Evolutionary conservation across 768 basidiomycete genomes (phyloP).

Genomic region (Lanmaoa pseudosensibilis): DNA sequence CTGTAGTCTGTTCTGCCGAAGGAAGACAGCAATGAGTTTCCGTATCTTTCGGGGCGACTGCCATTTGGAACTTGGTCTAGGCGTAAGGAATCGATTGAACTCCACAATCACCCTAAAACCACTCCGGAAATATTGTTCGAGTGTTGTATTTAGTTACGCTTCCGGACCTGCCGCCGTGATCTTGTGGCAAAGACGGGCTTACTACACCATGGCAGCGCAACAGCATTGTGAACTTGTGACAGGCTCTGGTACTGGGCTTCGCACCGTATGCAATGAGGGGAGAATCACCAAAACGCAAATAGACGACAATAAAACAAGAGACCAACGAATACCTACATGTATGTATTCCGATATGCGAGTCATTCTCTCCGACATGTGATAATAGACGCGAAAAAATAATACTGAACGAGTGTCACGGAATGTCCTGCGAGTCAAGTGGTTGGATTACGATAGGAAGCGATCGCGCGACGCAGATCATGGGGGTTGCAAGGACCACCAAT

Average conservation of each 20-base stretch:
- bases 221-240: not conserved
- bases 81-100: not conserved
- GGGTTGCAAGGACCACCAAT: not conserved
- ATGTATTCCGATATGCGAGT: not conserved
- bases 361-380: not conserved
- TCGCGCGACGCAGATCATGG: not conserved
- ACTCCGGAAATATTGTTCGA: not conserved
- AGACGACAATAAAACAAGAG: not conserved
- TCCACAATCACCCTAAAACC: not conserved
- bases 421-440: not conserved
- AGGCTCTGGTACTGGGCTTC: not conserved
- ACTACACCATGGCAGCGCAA: not conserved
- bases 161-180: too few species aligned
- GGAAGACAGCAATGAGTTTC: not conserved
- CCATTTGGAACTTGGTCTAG: not conserved
- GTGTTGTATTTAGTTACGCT: not conserved
- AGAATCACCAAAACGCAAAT: not conserved
- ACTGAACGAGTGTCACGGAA: not conserved
- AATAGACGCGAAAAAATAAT: not conserved
- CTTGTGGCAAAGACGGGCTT: not conserved
- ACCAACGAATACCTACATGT: not conserved
- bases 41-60: not conserved
- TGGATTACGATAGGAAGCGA: not conserved
- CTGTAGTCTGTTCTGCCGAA: too few species aligned
- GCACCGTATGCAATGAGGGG: not conserved